Evolutionary conservation across 2,329 filamentous ascomycete species (phyloP).

Genomic region (Aspergillus sergii): DNA sequence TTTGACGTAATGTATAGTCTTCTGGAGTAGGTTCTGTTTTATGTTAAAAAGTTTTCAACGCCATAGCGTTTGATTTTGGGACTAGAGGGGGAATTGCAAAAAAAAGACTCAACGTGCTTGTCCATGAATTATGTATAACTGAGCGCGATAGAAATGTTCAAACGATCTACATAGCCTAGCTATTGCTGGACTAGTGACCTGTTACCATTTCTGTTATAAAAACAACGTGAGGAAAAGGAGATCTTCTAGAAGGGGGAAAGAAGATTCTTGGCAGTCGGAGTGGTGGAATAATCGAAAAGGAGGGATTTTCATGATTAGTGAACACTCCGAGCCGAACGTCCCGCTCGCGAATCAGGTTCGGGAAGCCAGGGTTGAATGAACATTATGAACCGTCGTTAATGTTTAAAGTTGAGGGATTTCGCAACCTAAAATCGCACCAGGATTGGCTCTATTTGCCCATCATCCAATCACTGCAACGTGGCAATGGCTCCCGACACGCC

Average conservation of each 20-base stretch:
- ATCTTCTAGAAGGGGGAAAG: background rate
- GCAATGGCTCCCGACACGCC: background rate
- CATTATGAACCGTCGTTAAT: background rate
- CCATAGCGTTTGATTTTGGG: background rate
- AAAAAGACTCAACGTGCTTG: background rate
- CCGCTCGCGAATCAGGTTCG: background rate
- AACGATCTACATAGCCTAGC: background rate
- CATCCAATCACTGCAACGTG: background rate
- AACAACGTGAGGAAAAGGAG: too few relatives aligned
- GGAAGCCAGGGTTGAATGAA: too few relatives aligned
- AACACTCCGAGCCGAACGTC: slow-evolving; percentile 14
- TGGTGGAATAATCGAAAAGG: background rate
- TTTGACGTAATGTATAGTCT: background rate
- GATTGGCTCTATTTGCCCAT: background rate
- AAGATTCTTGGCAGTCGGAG: background rate
- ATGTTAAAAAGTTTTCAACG: background rate
- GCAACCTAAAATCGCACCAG: background rate
- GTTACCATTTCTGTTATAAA: too few relatives aligned
- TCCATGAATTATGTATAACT: background rate
- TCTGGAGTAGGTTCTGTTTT: background rate
- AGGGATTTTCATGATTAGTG: slow-evolving; percentile 10
- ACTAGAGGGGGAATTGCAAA: background rate
- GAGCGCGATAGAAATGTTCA: background rate
- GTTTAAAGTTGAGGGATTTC: slow-evolving; percentile 1
- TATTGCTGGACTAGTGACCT: background rate